Evolutionary conservation across 23 red algal genomes (phyloP).

Genomic region (Cyanidiococcus yangmingshanensis): DNA sequence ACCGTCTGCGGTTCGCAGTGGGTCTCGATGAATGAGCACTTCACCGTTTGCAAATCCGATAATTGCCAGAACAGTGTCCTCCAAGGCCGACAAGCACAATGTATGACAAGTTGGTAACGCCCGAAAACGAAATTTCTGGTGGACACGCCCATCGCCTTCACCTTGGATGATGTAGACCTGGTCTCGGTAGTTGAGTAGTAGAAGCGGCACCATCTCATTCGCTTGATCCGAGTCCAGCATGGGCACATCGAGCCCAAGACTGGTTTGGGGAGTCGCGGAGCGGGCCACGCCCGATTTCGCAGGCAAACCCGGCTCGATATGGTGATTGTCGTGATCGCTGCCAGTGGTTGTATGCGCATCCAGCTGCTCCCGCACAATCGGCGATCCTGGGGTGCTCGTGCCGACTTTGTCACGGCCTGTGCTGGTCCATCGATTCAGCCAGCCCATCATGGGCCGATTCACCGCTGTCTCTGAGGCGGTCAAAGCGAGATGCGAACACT

Average conservation of each 20-base stretch:
- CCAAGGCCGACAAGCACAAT: not conserved
- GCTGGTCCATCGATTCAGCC: not conserved
- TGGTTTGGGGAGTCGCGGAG: too few relatives aligned
- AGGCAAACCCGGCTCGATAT: too few relatives aligned
- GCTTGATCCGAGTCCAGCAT: too few relatives aligned
- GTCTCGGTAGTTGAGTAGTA: conserved; percentile 7
- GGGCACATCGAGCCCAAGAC: too few relatives aligned
- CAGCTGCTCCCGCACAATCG: too few relatives aligned
- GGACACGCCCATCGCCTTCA: not conserved
- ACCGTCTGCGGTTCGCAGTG: not conserved
- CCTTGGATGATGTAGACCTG: conserved; percentile 2
- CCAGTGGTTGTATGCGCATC: too few relatives aligned
- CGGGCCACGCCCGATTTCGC: too few relatives aligned
- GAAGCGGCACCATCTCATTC: not conserved
- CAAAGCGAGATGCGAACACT: not conserved
- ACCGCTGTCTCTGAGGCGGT: not conserved
- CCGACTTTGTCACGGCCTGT: not conserved
- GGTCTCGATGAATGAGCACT: not conserved
- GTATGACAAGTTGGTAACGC: conserved; percentile 4
- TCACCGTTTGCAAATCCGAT: conserved; percentile 14
- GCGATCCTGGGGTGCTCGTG: too few relatives aligned
- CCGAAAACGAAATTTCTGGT: conserved; percentile 5
- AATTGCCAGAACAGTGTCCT: not conserved
- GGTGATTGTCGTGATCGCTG: too few relatives aligned
- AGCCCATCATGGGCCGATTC: not conserved